Evolutionary conservation across 2,329 filamentous ascomycete genomes (phyloP), one percentile per base, ranked within the genome.

Genomic region (Botrytis medusae): DNA sequence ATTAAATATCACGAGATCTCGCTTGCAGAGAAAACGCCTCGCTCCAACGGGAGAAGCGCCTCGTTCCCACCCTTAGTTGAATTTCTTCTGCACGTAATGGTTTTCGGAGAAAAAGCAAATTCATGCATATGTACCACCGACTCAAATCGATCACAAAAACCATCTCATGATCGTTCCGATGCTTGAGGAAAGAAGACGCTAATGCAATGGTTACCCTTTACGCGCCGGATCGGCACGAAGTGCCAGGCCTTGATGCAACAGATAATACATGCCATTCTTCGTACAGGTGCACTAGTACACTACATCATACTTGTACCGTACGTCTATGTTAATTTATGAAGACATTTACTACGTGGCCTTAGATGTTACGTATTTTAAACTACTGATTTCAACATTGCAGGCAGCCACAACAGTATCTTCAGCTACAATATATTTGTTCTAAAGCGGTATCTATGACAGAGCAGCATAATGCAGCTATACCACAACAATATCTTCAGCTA

Each of bases 1-100:
- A 44, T 44, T 57, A 69, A n/a, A 20, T 18, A 57, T 54, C 64
- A 68, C 48, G 46, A 54, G 46, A 57, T 57, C 65, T 57, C 65
- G 37, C 65, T 59, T 44, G 48, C 34, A 44, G 22, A 57, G 10
- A 4, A 67, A 22, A 68, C 34, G 60, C 60, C 60, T 62, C 60
- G 4, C 25, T n/a, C 34, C 37, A 37, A 62, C 25, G 22, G 25
- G 14, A 8, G 16, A n/a, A 18, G 8, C 46, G 25, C 46, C 64
- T 42, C 64, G 14, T 34, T 40, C 44, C 40, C 22, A 67, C n/a
- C 63, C 32, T 51, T 14, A 51, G 14, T 20, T 34, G 6, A 46
- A 7, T 48, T 60, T 34, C 22, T 67, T n/a, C 44, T 67, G 25
- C 34, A 57, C 18, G 18, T 67, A 51, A 25, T 25, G 2, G 12